phyloP scores from a whole-genome alignment of 768 basidiomycete species.

The Suillus hirtellus region DNA sequence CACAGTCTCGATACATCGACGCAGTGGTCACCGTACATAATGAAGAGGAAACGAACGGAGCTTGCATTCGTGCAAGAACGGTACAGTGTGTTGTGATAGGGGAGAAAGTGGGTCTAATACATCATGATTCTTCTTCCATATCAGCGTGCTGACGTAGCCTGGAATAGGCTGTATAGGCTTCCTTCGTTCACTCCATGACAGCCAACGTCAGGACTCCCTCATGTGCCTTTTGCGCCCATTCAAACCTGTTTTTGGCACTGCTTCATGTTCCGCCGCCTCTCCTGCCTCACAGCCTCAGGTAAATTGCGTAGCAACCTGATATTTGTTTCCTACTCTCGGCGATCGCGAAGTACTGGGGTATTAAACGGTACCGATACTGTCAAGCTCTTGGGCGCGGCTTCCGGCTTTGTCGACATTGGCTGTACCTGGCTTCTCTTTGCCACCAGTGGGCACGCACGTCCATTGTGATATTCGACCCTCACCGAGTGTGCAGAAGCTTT shows the following conservation, averaged over 20 bases:
- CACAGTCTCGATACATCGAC: background rate
- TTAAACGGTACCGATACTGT: constrained; percentile 26
- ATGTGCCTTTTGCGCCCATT: background rate
- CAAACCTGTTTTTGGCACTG: background rate
- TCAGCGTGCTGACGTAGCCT: background rate
- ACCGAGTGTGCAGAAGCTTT: no score
- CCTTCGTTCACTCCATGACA: background rate
- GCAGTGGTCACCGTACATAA: background rate
- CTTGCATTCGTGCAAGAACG: background rate
- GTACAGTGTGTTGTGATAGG: background rate
- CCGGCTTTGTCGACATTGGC: no score
- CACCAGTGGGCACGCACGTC: no score
- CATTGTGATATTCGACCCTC: no score
- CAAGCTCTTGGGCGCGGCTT: constrained; percentile 28
- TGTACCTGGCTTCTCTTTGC: no score
- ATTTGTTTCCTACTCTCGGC: no score
- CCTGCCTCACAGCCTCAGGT: constrained; percentile 38
- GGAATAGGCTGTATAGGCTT: background rate
- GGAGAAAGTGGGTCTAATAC: background rate
- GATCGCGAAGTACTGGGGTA: constrained; percentile 28
- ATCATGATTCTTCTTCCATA: background rate
- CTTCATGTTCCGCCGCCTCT: constrained; percentile 31
- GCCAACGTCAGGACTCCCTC: background rate
- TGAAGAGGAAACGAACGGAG: background rate
- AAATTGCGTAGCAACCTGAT: constrained; percentile 9